Evolutionary conservation across 2,329 filamentous ascomycete species (phyloP), one percentile per base, ranked within the genome.

Genomic region (Colletotrichum australisinense): DNA sequence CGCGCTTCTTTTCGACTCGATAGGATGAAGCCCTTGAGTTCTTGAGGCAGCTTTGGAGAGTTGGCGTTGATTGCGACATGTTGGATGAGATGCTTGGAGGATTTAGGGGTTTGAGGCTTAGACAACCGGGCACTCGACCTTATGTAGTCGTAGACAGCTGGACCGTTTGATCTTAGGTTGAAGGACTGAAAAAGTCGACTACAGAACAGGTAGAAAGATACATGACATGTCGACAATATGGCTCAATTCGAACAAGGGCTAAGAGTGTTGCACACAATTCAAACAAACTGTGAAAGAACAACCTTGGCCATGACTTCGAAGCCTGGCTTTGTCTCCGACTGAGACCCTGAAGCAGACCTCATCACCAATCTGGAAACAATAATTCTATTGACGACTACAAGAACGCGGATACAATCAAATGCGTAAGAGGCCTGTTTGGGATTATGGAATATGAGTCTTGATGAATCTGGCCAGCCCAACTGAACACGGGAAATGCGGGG

Each of bases 201-300:
- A 5, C 38, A 42, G 38, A 3, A 42, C 38, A 42, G 14, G 2
- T 16, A 42, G 7, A 2, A 6, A 42, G 38, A 42, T 19, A 42
- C 38, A 42, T 42, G 38, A 42, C 38, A 42, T 7, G 16, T 42
- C 16, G 38, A 42, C 1, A 1, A 42, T 1, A 12, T 42, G 3
- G 5, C 5, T 19, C 0, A 22, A 9, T 2, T 49, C 19, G 4
- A 49, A 49, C 42, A 49, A 49, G 7, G 42, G 8, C 7, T 19
- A 0, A 22, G 8, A 4, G 8, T 49, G 22, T 8, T 22, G 19
- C 19, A 19, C 19, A 22, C 8, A 0, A 0, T 49, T 22, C 4
- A 22, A 4, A n/a, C 19, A 8, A 49, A 0, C 19, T 49, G 3
- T 49, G 19, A 49, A 49, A 22, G 3, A 49, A 49, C 19, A 49